Evolutionary conservation across 2,329 filamentous ascomycete genomes (phyloP), one percentile per base, ranked within the genome.

Genomic region (Fusarium marasasianum): DNA sequence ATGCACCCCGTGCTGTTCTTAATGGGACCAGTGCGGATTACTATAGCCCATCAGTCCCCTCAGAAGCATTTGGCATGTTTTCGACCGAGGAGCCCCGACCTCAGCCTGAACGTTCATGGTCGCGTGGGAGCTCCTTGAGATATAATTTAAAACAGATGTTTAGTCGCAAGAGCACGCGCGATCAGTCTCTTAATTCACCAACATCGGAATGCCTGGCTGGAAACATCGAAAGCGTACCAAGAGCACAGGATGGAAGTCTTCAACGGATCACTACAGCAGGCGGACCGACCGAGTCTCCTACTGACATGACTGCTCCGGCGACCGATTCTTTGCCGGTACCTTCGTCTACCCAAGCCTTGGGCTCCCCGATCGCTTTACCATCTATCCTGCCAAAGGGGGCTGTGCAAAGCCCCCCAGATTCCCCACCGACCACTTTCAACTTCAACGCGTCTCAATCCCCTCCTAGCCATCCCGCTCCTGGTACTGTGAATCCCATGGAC

Each of bases 401-500:
- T n/a, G 69, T 72, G 43, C 76, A 76, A 50, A 79, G 75, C 18
- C 74, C 77, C 54, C 79, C 79, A 31, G 63, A 79, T 43, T 78
- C 79, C 22, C 75, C 79, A 44, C 75, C 77, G 12, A 54, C 62
- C 31, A 66, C 76, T 15, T 69, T 69, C 59, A 78, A 74, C 50
- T 74, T 78, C 41, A 74, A 68, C 57, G 63, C 73, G 13, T 78
- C 79, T 31, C 76, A 81, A 55, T 79, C 79, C 26, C 79, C 81
- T 50, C 78, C 82, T 18, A 61, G 65, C 9, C 73, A 82, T 54
- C 81, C 85, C 41, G 81, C 83, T 4, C 83, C 84, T 7, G 86
- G 85, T 40, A 88, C 86, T 8, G 86, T 87, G 15, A 88, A 88
- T 45, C 87, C 87, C 1, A 87, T 87, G 84, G 86, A 87, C 55